Percentiles rank a stretch among this genome's conserved stretches.
Conservation (phyloP, 2,329 filamentous ascomycete species). For the Cercospora zeae-maydis region DNA sequence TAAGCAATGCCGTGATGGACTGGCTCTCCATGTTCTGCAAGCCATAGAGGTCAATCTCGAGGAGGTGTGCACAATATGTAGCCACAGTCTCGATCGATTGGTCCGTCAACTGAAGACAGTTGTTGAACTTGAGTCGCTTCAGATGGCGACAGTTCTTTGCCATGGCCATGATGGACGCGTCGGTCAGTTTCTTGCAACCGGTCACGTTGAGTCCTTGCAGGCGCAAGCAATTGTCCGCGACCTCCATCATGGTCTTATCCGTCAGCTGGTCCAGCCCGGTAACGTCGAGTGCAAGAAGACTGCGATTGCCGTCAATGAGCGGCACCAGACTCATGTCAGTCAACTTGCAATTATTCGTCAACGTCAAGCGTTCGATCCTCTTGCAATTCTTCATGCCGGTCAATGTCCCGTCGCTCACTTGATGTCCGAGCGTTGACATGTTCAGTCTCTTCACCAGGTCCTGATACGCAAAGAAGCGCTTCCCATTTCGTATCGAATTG, state of each 20-base stretch:
- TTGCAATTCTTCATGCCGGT: slow-evolving; percentile 78
- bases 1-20: slow-evolving; percentile 76
- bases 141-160: slow-evolving; percentile 80
- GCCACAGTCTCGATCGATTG: slow-evolving; percentile 80
- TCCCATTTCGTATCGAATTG: slow-evolving; percentile 64
- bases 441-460: slow-evolving; percentile 92
- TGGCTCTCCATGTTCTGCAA: slow-evolving; percentile 77
- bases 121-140: slow-evolving; percentile 94
- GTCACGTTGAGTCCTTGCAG: slow-evolving; percentile 93
- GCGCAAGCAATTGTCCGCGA: slow-evolving; percentile 76
- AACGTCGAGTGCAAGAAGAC: slow-evolving; percentile 84
- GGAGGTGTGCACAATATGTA: slow-evolving; percentile 80
- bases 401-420: slow-evolving; percentile 86
- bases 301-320: slow-evolving; percentile 72
- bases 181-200: slow-evolving; percentile 76
- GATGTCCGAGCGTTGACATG: slow-evolving; percentile 70
- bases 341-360: slow-evolving; percentile 82
- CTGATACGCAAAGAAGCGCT: slow-evolving; percentile 84
- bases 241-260: slow-evolving; percentile 70
- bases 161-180: slow-evolving; percentile 76
- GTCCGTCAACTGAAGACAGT: slow-evolving; percentile 81
- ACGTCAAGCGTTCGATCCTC: slow-evolving; percentile 83
- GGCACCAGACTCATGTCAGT: slow-evolving; percentile 79
- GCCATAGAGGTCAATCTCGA: slow-evolving; percentile 92
- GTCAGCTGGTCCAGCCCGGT: slow-evolving; percentile 78